phyloP scores from a whole-genome alignment of 1,139 yeast genomes.

The Starmera stellimalicola region DNA sequence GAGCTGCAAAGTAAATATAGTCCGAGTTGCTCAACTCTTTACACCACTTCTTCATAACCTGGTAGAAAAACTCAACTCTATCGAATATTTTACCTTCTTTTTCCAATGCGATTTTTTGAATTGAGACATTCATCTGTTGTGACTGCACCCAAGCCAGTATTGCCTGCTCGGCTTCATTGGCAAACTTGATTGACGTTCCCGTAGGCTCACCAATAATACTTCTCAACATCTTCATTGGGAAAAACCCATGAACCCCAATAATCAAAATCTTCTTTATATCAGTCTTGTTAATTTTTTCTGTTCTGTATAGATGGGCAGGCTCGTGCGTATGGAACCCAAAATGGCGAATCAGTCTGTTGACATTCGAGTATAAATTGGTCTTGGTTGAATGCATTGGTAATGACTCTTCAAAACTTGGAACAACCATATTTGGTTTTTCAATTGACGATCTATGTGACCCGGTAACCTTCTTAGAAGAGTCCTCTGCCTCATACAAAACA shows the following conservation, averaged over 20 bases:
- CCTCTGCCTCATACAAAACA: not conserved
- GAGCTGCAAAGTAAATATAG: conserved; percentile 80
- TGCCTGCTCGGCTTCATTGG: conserved; percentile 77
- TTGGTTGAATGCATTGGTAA: conserved; percentile 20
- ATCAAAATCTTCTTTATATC: conserved; percentile 49
- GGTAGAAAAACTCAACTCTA: conserved; percentile 72
- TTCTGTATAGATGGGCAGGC: conserved; percentile 23
- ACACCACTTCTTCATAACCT: conserved; percentile 62
- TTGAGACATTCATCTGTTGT: conserved; percentile 44
- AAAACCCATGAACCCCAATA: conserved; percentile 92
- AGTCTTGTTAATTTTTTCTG: conserved; percentile 10
- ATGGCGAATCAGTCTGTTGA: conserved; percentile 14
- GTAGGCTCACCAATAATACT: conserved; percentile 89
- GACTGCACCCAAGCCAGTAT: conserved; percentile 65
- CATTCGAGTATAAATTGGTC: conserved; percentile 10
- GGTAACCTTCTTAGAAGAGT: conserved; percentile 2
- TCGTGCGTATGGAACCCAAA: conserved; percentile 17
- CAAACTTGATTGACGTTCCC: conserved; percentile 82
- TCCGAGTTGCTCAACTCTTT: conserved; percentile 69
- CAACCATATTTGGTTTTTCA: conserved; percentile 19
- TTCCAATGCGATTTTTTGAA: conserved; percentile 87
- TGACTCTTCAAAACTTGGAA: conserved; percentile 24
- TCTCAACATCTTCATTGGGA: conserved; percentile 78
- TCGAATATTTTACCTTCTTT: conserved; percentile 87
- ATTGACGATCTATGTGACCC: not conserved